Evolutionary conservation across 1,139 yeast species (phyloP).

Genomic region (Kluyveromyces marxianus): DNA sequence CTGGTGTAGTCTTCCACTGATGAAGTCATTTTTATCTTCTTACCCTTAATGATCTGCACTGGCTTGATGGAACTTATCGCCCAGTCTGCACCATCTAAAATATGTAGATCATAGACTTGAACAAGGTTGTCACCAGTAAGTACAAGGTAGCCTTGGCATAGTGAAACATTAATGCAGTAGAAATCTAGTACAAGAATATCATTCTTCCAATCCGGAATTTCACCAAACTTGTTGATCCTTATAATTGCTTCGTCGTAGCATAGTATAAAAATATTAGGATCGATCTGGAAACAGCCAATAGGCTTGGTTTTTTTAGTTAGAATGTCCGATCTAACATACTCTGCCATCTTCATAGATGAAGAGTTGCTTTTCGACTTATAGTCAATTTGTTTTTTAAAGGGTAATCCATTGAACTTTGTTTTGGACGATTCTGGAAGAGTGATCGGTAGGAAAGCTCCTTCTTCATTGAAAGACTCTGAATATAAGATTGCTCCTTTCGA

Average conservation of each 20-base stretch:
- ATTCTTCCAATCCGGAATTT: constrained; percentile 42
- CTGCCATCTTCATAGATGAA: constrained; percentile 29
- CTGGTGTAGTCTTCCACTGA: constrained; percentile 38
- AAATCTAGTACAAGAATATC: constrained; percentile 57
- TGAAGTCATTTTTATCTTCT: constrained; percentile 46
- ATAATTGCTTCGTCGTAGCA: constrained; percentile 72
- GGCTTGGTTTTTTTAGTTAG: constrained; percentile 36
- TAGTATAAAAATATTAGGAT: constrained; percentile 49
- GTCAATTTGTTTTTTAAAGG: constrained; percentile 27
- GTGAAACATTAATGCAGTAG: constrained; percentile 49
- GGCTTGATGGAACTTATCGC: constrained; percentile 34
- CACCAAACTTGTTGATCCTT: constrained; percentile 61
- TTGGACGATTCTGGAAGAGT: constrained; percentile 27
- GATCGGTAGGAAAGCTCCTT: constrained; percentile 46
- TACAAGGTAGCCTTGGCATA: constrained; percentile 52
- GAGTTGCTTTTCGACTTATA: constrained; percentile 32
- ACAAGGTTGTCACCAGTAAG: constrained; percentile 61
- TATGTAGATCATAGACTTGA: constrained; percentile 60
- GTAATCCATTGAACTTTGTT: constrained; percentile 25
- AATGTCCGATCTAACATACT: constrained; percentile 28
- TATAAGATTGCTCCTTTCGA: constrained; percentile 62
- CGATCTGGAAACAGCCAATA: constrained; percentile 50
- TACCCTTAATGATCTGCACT: constrained; percentile 69
- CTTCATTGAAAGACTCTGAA: constrained; percentile 45
- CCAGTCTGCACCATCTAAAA: constrained; percentile 32